A percentile compares a stretch with the other conserved stretches of the same genome.
phyloP scores from a whole-genome alignment of 2,329 filamentous ascomycete genomes.

The Colletotrichum falcatum region DNA sequence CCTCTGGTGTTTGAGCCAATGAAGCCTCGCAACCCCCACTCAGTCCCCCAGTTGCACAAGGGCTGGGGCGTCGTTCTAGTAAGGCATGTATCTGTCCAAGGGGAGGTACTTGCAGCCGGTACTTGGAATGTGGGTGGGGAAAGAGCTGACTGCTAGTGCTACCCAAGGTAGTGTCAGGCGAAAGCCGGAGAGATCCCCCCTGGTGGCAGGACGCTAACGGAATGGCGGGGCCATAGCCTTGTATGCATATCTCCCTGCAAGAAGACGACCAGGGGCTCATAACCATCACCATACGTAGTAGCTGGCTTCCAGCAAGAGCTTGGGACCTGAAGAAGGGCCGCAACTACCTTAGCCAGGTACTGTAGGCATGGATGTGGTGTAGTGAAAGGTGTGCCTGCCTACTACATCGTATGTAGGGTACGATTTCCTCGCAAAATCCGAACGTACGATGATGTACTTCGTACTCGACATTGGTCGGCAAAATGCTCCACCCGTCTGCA shows the following conservation, averaged over 20 bases:
- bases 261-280: neutral
- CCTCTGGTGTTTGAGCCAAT: conserved; percentile 33
- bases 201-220: conserved; percentile 9
- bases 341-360: too few relatives aligned
- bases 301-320: neutral
- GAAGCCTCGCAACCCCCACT: neutral
- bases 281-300: neutral
- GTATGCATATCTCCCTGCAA: neutral
- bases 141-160: conserved; percentile 1
- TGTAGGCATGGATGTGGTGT: neutral
- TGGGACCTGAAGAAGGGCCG: neutral
- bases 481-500: neutral
- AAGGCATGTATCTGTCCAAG: neutral
- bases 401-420: too few relatives aligned
- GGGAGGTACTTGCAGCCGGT: neutral
- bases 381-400: neutral
- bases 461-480: neutral
- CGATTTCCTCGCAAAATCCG: neutral
- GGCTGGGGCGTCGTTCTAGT: neutral
- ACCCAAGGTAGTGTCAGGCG: conserved; percentile 22
- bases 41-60: neutral
- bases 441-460: neutral
- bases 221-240: neutral
- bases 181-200: conserved; percentile 17
- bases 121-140: neutral